Base-by-base conservation (phyloP, 2,329 filamentous ascomycete genomes). In the Diplodia sapinea region DNA sequence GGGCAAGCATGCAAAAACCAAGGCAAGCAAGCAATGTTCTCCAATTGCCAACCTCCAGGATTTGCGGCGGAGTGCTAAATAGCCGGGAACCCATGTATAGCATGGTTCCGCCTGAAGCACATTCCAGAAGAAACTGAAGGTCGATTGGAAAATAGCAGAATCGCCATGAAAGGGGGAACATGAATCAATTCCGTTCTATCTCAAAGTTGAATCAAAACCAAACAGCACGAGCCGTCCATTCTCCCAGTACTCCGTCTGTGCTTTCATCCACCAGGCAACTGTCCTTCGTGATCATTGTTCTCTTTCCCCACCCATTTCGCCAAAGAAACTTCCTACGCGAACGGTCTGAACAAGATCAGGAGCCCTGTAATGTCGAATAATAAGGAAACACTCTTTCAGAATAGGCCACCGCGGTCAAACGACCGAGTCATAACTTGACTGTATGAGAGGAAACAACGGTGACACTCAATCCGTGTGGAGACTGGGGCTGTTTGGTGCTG, bases 151-250 rank as follows among this genome's bases (percentile, higher is more conserved):
- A 9, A 20, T 9, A 47, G 8, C n/a, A 47, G 20, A 47, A 4
- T 26, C 17, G 17, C n/a, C 17, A 8, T n/a, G 13, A 15, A 51
- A 4, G 50, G 20, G 36, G 47, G 59, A 38, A 63, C 59, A 63
- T 63, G 59, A 63, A 63, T 63, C 59, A 47, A 63, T 63, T 63
- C 50, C 43, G 47, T 38, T 63, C 59, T 63, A 63, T 63, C 29
- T 47, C 43, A 47, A 47, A 38, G 11, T n/a, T 51, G 15, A 63
- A 63, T n/a, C 43, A 49, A 38, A 47, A 63, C 26, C 47, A 47
- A 36, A 17, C 47, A 23, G 11, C 36, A 50, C 29, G 36, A 51
- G 43, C 59, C 31, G 26, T 62, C 17, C 31, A 15, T 43, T 40
- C 29, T 36, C 55, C 33, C 31, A 40, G 26, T 62, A 36, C 26